These are phyloP conservation scores for Alternaria novae-zelandiae DNA, from an alignment of 2,329 filamentous ascomycete genomes.

Conservation along the genomic window DNA sequence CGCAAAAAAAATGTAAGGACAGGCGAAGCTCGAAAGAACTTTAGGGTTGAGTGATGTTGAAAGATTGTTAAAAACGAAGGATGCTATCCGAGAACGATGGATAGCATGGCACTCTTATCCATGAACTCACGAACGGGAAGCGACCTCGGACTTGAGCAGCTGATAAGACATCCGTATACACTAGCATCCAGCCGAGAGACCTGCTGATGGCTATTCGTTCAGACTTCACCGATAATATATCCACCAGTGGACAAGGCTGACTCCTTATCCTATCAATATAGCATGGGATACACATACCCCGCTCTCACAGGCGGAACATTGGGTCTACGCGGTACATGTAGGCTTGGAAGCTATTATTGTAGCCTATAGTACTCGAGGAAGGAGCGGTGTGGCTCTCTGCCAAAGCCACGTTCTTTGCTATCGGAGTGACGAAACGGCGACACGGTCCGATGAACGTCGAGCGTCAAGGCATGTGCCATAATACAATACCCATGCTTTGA, in stretches of 20 bases:
- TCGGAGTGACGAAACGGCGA: neutral
- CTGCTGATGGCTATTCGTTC: neutral
- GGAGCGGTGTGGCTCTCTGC: neutral
- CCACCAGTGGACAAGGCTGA: neutral
- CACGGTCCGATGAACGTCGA: neutral
- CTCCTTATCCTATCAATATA: neutral
- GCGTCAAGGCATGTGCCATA: too few relatives aligned
- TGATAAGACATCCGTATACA: accelerated
- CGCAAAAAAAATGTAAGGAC: too few relatives aligned
- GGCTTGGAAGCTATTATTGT: accelerated
- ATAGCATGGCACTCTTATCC: neutral
- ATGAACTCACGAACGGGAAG: neutral
- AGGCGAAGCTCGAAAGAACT: too few relatives aligned
- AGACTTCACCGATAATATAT: neutral
- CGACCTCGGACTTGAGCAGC: accelerated
- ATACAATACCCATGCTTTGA: too few relatives aligned
- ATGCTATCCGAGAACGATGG: neutral
- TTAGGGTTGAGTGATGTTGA: too few relatives aligned
- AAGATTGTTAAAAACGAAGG: too few relatives aligned
- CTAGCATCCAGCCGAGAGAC: neutral
- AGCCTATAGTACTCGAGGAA: neutral
- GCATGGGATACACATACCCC: neutral
- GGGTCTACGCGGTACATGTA: accelerated
- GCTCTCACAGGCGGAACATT: neutral
- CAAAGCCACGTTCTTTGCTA: neutral